Percentiles rank a stretch among this genome's conserved stretches.
Conservation (phyloP, 2,329 filamentous ascomycete species). For the Karstenula rhodostoma region DNA sequence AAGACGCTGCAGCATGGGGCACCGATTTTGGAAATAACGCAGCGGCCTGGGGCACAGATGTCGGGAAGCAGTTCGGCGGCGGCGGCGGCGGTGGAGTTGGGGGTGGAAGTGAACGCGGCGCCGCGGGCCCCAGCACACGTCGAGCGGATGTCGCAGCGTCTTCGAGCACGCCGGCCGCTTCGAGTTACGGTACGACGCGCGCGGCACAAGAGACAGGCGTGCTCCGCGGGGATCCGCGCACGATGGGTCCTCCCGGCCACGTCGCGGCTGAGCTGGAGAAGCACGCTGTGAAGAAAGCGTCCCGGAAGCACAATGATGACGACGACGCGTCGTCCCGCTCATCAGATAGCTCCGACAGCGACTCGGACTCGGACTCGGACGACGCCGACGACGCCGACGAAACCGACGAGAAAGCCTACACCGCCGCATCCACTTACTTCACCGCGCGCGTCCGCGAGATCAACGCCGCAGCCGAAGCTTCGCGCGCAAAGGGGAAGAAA, state of each 20-base stretch:
- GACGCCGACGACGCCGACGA: slow-evolving; percentile 23
- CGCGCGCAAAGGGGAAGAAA: slow-evolving; percentile 37
- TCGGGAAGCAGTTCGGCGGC: slow-evolving; percentile 13
- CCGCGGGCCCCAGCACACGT: background rate
- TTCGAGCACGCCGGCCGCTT: background rate
- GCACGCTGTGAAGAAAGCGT: slow-evolving; percentile 11
- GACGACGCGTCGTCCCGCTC: slow-evolving; percentile 33
- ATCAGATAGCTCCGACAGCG: slow-evolving; percentile 30
- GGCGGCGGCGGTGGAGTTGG: background rate
- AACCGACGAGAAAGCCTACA: slow-evolving; percentile 12
- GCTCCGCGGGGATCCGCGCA: slow-evolving; percentile 17
- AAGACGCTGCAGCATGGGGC: slow-evolving; percentile 38
- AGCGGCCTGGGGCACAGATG: slow-evolving; percentile 23
- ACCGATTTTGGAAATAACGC: slow-evolving; percentile 39
- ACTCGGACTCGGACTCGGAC: slow-evolving; percentile 22
- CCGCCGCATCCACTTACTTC: slow-evolving; percentile 20
- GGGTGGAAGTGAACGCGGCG: background rate
- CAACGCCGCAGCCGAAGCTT: slow-evolving; percentile 26
- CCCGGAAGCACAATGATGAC: slow-evolving; percentile 24
- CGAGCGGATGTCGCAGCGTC: background rate
- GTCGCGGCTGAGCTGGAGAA: slow-evolving; percentile 8
- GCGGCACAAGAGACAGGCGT: slow-evolving; percentile 33
- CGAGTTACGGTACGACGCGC: background rate
- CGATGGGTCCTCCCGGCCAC: background rate
- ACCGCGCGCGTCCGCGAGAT: slow-evolving; percentile 32